Percentiles rank a stretch among this genome's conserved stretches.
Evolutionary conservation across 2,329 filamentous ascomycete genomes (phyloP).

Genomic region (Xylariaceae sp.): DNA sequence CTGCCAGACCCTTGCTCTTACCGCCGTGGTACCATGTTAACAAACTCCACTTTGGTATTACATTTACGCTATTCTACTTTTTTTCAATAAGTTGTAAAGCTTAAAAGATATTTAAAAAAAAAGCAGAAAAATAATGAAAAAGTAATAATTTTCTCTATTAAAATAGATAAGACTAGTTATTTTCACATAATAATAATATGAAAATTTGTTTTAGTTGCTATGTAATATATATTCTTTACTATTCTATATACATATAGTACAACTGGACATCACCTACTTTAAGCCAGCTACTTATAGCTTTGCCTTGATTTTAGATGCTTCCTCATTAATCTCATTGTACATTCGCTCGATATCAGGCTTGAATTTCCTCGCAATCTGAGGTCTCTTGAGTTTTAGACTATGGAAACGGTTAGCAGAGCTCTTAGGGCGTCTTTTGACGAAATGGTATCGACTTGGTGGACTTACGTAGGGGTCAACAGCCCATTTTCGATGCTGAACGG

Average conservation of each 20-base stretch:
- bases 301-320: slow-evolving; percentile 46
- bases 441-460: slow-evolving; percentile 4
- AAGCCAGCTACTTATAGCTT: slow-evolving; percentile 49
- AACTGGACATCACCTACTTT: not conserved
- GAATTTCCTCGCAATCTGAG: slow-evolving; percentile 60
- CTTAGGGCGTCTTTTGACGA: not conserved
- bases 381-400: slow-evolving; percentile 66
- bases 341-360: slow-evolving; percentile 59
- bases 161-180: slow-evolving; percentile 10
- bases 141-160: slow-evolving; percentile 14
- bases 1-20: too few species aligned
- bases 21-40: too few species aligned
- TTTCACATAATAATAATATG: not conserved
- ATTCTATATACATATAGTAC: slow-evolving; percentile 15
- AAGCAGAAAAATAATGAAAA: slow-evolving; percentile 11
- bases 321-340: slow-evolving; percentile 60
- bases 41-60: too few species aligned
- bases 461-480: slow-evolving; percentile 85
- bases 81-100: too few species aligned
- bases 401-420: slow-evolving; percentile 26
- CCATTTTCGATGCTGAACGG: slow-evolving; percentile 95
- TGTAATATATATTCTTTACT: slow-evolving; percentile 12
- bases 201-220: slow-evolving; percentile 15
- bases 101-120: too few species aligned
- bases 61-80: too few species aligned